Evolutionary conservation across 139 green algal species (phyloP).

Genomic region (Chlorokybus atmophyticus): DNA sequence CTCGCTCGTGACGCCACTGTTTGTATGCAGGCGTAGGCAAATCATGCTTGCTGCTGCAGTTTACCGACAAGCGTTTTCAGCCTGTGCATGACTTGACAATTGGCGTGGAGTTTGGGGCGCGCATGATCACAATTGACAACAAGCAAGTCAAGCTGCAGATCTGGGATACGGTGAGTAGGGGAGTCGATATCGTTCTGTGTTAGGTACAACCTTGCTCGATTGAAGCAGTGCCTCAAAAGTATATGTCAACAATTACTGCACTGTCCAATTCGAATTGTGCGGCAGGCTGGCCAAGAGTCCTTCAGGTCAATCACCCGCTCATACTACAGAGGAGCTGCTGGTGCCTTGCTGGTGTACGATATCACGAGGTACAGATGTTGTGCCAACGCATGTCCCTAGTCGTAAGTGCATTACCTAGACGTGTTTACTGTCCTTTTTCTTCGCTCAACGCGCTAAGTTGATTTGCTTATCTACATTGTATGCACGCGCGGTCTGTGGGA

Average conservation of each 20-base stretch:
- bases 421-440: no score
- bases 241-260: no score
- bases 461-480: no score
- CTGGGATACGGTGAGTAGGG: constrained; percentile 46
- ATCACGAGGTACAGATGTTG: constrained; percentile 56
- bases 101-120: constrained; percentile 88
- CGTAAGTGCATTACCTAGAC: no score
- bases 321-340: constrained; percentile 98
- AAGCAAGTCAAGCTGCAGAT: constrained; percentile 98
- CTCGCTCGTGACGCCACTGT: neutral
- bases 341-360: constrained; percentile 96
- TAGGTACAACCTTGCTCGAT: no score
- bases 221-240: no score
- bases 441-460: no score
- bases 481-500: no score
- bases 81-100: constrained; percentile 79
- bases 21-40: constrained; percentile 84
- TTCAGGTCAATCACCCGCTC: constrained; percentile 95
- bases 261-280: no score
- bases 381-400: neutral
- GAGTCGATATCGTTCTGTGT: no score
- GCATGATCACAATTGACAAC: constrained; percentile 95
- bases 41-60: constrained; percentile 97
- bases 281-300: constrained; percentile 92
- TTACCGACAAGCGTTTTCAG: constrained; percentile 99